Percentiles rank a stretch among this genome's conserved stretches.
These are phyloP conservation scores for Phytophthora agathidicida DNA, from an alignment of 352 stramenopile genomes.

Conservation along the genomic window DNA sequence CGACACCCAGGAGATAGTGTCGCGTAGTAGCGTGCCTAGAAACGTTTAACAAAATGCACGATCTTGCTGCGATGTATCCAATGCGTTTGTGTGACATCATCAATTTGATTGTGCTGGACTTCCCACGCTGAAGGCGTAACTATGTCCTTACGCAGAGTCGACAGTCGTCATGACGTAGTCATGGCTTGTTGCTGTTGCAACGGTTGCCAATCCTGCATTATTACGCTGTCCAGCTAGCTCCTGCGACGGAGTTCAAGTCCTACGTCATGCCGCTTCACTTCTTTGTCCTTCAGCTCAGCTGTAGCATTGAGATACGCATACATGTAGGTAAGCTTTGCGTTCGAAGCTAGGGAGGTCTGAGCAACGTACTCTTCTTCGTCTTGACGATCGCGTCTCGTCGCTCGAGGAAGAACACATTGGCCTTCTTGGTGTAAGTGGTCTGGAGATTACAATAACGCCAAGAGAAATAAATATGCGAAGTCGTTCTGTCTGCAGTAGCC, in stretches of 20 bases:
- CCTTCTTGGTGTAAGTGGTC: constrained; percentile 71
- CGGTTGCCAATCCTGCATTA: too few species aligned
- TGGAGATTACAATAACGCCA: constrained; percentile 20
- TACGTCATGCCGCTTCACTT: constrained; percentile 59
- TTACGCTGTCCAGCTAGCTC: too few species aligned
- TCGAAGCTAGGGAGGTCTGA: background rate
- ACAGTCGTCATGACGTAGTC: background rate
- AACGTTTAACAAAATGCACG: constrained; percentile 5
- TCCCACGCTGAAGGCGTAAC: constrained; percentile 1
- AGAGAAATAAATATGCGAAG: background rate
- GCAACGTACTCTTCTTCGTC: constrained; percentile 58
- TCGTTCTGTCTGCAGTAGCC: background rate
- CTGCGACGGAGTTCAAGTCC: constrained; percentile 62
- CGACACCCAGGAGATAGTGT: background rate
- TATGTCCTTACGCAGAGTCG: constrained; percentile 1
- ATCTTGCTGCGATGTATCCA: background rate
- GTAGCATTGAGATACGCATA: background rate
- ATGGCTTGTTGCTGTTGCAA: too few species aligned
- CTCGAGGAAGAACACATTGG: constrained; percentile 81
- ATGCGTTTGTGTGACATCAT: constrained; percentile 9
- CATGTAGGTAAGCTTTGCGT: background rate
- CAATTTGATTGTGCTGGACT: background rate
- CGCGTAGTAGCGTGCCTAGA: background rate
- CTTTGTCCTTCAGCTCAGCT: constrained; percentile 75
- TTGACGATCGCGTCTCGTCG: constrained; percentile 71